Base-by-base conservation (phyloP, 768 basidiomycete species). In the Boletus sp. region DNA sequence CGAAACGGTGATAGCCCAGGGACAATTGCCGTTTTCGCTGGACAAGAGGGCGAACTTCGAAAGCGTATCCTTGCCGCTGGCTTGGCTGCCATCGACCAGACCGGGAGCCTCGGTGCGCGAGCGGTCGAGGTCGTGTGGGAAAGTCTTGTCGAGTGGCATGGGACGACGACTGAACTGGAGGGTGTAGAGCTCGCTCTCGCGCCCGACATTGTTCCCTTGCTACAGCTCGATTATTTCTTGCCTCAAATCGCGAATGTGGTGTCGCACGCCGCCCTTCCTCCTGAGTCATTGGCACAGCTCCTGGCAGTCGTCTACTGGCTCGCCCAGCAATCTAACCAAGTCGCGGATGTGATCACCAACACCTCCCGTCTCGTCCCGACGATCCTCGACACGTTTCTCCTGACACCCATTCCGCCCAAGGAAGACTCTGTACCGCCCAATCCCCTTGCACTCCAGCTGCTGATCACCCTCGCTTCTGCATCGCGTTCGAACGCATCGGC, bases 51-150 rank as follows among this genome's bases (percentile, higher is more conserved):
- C 0, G 64, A 80, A 7, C 55, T 88, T 11, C 75, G 88, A 56
- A 83, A 78, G 54, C 79, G 84, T 19, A 82, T 88, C 11, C 66
- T 92, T 10, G 83, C 83, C 13, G 80, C 83, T 23, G 88, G 84
- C 1, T 72, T 85, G 11, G 83, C 85, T 54, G 87, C 87, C 0
- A 71, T 91, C 62, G 69, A 69, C 8, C 86, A 87, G 63, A 76
- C 78, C 19, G 89, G 88, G 4, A 82, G 80, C 55, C 76, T 90
- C 10, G 88, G 86, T 7, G 79, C 79, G 4, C 77, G 76, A 11
- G 89, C 88, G 0, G 76, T 90, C 8, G 87, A 90, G 54, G 77
- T 89, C 4, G 70, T 88, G 21, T 91, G 89, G 88, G 81, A 83
- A 54, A 85, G 84, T 50, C 65, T 88, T 25, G 88, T 87, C 1